These are phyloP conservation scores for Penicillium sp. DNA, from an alignment of 2,329 filamentous ascomycete genomes.

Conservation along the genomic window DNA sequence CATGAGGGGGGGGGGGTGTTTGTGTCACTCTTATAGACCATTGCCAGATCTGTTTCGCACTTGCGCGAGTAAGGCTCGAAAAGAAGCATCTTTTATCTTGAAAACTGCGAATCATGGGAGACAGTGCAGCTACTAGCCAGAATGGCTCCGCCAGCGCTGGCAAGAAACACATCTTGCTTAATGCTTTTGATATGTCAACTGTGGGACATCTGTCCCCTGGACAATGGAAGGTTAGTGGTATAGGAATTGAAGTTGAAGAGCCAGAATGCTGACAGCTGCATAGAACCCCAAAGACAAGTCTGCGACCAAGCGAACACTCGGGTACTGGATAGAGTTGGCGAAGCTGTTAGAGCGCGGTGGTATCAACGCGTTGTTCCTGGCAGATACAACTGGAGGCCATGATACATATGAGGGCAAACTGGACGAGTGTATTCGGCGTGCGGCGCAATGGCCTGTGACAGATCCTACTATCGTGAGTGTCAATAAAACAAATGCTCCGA, in stretches of 20 bases:
- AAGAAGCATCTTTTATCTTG: neutral
- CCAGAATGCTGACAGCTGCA: neutral
- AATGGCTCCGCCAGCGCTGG: constrained; percentile 18
- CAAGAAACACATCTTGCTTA: constrained; percentile 59
- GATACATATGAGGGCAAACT: constrained; percentile 61
- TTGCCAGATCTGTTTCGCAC: neutral
- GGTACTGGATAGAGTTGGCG: constrained; percentile 64
- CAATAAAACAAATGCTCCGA: neutral
- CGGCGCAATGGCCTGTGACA: constrained; percentile 64
- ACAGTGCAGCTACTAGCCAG: constrained; percentile 8
- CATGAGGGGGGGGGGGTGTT: too few species aligned
- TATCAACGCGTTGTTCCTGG: constrained; percentile 65
- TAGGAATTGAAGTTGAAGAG: neutral
- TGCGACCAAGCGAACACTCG: constrained; percentile 57
- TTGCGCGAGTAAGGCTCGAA: neutral
- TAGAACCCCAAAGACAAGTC: constrained; percentile 62
- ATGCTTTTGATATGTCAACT: constrained; percentile 66
- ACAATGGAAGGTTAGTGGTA: constrained; percentile 59
- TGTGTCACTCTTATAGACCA: neutral
- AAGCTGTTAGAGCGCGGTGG: constrained; percentile 60
- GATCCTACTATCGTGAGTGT: constrained; percentile 60
- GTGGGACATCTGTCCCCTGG: constrained; percentile 64
- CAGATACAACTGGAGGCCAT: constrained; percentile 64
- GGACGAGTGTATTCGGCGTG: constrained; percentile 60
- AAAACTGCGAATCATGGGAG: constrained; percentile 11